These are phyloP conservation scores for Rhypophila decipiens DNA, from an alignment of 495 filamentous ascomycete species.

Conservation along the genomic window DNA sequence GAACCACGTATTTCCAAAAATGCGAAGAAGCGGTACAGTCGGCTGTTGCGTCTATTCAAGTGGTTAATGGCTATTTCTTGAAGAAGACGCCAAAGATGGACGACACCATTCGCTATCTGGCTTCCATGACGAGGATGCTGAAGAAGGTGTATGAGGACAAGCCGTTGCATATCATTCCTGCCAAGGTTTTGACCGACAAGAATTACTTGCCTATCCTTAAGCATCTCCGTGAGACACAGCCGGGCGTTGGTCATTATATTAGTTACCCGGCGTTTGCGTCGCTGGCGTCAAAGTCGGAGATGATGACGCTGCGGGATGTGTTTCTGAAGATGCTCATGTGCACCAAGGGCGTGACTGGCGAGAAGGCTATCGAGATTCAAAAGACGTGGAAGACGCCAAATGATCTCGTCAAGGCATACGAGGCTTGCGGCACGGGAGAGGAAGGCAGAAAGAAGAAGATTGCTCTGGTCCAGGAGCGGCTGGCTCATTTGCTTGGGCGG, in stretches of 20 bases:
- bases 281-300: constrained; percentile 67
- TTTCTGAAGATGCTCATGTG: constrained; percentile 89
- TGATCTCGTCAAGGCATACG: constrained; percentile 62
- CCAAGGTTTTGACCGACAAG: constrained; percentile 55
- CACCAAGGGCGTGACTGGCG: constrained; percentile 66
- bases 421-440: constrained; percentile 38
- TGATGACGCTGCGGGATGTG: constrained; percentile 65
- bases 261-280: constrained; percentile 67
- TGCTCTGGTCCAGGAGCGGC: constrained; percentile 45
- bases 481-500: constrained; percentile 54
- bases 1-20: constrained; percentile 37
- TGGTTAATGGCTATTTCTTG: constrained; percentile 76
- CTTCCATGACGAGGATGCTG: constrained; percentile 65
- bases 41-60: constrained; percentile 73
- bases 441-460: constrained; percentile 42
- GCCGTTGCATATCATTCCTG: constrained; percentile 55
- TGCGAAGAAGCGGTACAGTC: constrained; percentile 63
- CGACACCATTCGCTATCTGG: constrained; percentile 73
- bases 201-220: constrained; percentile 65
- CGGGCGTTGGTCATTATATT: constrained; percentile 52
- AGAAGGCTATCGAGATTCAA: constrained; percentile 79
- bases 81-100: constrained; percentile 72
- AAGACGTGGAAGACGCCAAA: constrained; percentile 66
- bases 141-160: constrained; percentile 57
- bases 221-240: constrained; percentile 43